These are phyloP conservation scores for Meripilus lineatus DNA, from an alignment of 1,284 basidiomycete species.

Conservation along the genomic window DNA sequence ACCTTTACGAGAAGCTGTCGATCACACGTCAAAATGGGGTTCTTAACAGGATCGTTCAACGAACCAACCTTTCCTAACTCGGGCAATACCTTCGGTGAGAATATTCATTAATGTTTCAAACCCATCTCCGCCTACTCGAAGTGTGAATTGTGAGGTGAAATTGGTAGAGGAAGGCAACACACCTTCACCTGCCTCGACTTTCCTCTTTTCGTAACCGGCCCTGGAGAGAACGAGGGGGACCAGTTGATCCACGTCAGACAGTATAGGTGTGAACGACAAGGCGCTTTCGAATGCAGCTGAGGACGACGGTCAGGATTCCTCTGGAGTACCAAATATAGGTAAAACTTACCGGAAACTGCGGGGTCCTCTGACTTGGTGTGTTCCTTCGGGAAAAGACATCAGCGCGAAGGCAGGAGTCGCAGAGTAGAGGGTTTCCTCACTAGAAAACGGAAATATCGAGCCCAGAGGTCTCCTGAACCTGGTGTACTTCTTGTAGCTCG, in stretches of 20 bases:
- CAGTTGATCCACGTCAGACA: constrained; percentile 60
- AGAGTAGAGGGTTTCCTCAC: constrained; percentile 28
- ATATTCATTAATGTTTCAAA: constrained; percentile 48
- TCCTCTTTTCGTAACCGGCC: constrained; percentile 59
- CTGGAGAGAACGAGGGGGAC: constrained; percentile 62
- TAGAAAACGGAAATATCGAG: constrained; percentile 64
- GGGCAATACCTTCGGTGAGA: constrained; percentile 55
- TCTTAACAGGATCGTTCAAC: not conserved
- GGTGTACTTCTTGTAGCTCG: constrained; percentile 67
- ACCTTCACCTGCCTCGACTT: constrained; percentile 40
- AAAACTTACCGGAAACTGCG: constrained; percentile 5
- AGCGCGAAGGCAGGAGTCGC: not conserved
- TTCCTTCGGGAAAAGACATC: constrained; percentile 8
- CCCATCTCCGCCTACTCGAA: constrained; percentile 38
- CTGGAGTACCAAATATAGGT: not conserved
- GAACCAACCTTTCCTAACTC: constrained; percentile 49
- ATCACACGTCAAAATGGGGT: too few species aligned
- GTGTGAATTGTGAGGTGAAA: constrained; percentile 1
- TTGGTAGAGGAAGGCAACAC: not conserved
- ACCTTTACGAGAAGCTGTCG: constrained; percentile 40
- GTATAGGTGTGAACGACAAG: constrained; percentile 47
- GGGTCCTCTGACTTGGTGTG: not conserved
- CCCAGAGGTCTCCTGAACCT: constrained; percentile 66
- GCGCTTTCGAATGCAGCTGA: constrained; percentile 59
- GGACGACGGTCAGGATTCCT: constrained; percentile 11